Percentiles rank a stretch among this genome's conserved stretches.
phyloP scores from a whole-genome alignment of 1,284 basidiomycete genomes.

The Leccinum huronense region DNA sequence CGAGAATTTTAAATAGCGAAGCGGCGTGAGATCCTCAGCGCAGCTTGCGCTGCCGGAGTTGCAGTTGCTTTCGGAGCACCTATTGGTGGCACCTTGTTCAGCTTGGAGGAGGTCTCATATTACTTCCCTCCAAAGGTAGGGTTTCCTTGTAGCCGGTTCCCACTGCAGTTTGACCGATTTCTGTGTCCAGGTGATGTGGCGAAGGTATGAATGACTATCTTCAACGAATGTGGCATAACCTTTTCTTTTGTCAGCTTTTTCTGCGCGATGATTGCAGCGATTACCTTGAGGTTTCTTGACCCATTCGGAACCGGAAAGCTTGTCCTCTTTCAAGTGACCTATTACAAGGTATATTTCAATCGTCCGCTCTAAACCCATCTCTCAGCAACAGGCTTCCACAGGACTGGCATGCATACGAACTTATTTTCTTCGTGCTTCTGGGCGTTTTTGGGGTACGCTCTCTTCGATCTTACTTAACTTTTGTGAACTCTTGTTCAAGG shows the following conservation, averaged over 20 bases:
- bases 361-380: background rate
- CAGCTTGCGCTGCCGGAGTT: conserved; percentile 91
- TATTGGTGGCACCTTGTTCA: conserved; percentile 91
- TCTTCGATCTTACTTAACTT: background rate
- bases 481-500: conserved; percentile 45
- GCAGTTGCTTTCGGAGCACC: conserved; percentile 91
- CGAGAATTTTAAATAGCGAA: conserved; percentile 56
- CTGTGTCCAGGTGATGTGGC: conserved; percentile 71
- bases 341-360: conserved; percentile 60
- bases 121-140: conserved; percentile 89
- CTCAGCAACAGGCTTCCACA: conserved; percentile 31
- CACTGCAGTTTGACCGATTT: conserved; percentile 3
- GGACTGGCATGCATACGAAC: conserved; percentile 88
- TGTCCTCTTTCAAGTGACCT: conserved; percentile 87
- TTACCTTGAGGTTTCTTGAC: conserved; percentile 85
- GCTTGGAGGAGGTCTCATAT: conserved; percentile 91
- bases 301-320: conserved; percentile 88
- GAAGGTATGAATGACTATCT: conserved; percentile 54
- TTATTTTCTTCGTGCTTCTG: conserved; percentile 80
- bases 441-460: conserved; percentile 77
- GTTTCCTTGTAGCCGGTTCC: conserved; percentile 16
- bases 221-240: conserved; percentile 5
- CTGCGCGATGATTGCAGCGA: conserved; percentile 91
- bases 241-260: conserved; percentile 65
- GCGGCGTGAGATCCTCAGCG: conserved; percentile 87